Conservation (phyloP, 2,329 filamentous ascomycete species). For the Ascochyta clinopodiicola region DNA sequence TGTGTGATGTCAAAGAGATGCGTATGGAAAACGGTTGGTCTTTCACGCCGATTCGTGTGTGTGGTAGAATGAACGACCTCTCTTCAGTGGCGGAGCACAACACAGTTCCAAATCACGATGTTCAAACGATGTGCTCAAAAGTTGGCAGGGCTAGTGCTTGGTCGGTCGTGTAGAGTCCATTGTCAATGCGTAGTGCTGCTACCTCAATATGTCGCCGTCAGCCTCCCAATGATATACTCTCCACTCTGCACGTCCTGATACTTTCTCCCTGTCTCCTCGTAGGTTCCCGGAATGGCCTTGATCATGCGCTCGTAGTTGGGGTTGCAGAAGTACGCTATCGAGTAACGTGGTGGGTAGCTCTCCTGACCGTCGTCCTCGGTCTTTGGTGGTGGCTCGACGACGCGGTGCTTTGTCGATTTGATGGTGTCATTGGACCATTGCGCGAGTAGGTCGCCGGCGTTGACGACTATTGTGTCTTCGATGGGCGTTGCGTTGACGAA, state of each 20-base stretch:
- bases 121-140: no score
- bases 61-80: no score
- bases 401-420: conserved; percentile 86
- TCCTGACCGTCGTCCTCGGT: conserved; percentile 54
- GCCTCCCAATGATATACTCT: conserved; percentile 78
- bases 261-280: conserved; percentile 72
- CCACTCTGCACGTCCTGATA: conserved; percentile 80
- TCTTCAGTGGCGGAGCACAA: no score
- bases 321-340: conserved; percentile 92
- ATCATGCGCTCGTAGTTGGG: conserved; percentile 79
- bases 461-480: conserved; percentile 80
- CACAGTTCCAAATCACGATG: no score
- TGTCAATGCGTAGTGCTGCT: no score
- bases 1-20: no score
- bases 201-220: conserved; percentile 70
- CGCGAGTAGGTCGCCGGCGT: conserved; percentile 84
- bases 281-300: conserved; percentile 82
- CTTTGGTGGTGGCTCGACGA: conserved; percentile 77
- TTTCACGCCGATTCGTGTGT: no score
- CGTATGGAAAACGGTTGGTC: no score
- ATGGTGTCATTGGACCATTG: conserved; percentile 92
- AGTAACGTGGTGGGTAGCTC: conserved; percentile 77
- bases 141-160: no score
- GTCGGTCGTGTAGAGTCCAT: no score
- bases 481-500: conserved; percentile 88